Base-by-base conservation (phyloP, 2,329 filamentous ascomycete species). In the Fusarium devonianum region DNA sequence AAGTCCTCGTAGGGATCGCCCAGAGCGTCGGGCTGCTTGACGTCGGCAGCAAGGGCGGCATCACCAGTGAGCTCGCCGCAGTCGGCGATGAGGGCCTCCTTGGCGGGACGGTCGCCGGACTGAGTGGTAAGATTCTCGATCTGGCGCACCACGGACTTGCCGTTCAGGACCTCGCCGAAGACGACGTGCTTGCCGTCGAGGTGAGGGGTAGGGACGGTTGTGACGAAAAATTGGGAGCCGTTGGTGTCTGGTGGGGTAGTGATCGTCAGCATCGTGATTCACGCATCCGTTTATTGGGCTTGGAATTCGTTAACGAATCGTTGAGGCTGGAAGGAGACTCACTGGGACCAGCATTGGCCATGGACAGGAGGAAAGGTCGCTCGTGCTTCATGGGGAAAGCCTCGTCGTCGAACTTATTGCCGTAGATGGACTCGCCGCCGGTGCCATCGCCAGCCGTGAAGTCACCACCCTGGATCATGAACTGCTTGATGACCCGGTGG, bases 151-250 rank as follows among this genome's bases (percentile, higher is more conserved):
- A 97, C 78, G 55, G 90, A 92, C 81, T 97, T 97, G 67, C 94
- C 94, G 53, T 87, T 89, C 67, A 97, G 83, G 46, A 97, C 93
- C 71, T 97, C 88, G 57, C 94, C 94, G 65, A 97, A 99, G 17
- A 99, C 92, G 35, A 97, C 94, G 75, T 99, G 93, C 81, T 99
- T 99, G 71, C 85, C 85, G 72, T 99, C 92, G 28, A 97, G 84
- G 72, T 97, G 94, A 36, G 92, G 92, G 11, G 94, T 97, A n/a
- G 87, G 81, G 21, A 96, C 90, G 12, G 94, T 97, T 37, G 94
- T 99, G 66, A 97, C 80, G 82, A 99, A 99, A 83, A 99, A 99
- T 69, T 99, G 94, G 39, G 90, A 95, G 68, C 94, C 94, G 71
- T 99, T 99, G 72, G 94, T 96, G 65, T 88, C 87, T 89, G 60